A percentile compares a stretch with the other conserved stretches of the same genome.
phyloP scores from a whole-genome alignment of 1,139 yeast species.

The Taphrina pruni region DNA sequence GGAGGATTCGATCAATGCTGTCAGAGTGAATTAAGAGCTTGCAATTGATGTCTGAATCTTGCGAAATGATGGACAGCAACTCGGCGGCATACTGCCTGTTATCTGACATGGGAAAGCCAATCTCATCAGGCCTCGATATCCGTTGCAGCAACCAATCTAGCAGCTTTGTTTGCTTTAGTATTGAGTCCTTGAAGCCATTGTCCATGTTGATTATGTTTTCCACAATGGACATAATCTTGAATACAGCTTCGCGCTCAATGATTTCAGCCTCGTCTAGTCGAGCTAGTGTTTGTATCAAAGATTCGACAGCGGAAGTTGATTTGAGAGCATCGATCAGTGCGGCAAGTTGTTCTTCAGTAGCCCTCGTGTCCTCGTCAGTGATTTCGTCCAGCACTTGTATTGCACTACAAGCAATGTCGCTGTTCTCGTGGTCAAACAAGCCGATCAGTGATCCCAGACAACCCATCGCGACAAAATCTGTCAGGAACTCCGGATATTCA shows the following conservation, averaged over 20 bases:
- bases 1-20: constrained; percentile 47
- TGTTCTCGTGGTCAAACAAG: constrained; percentile 52
- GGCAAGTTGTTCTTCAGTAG: constrained; percentile 40
- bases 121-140: constrained; percentile 42
- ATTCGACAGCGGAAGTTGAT: constrained; percentile 37
- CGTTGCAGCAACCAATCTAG: constrained; percentile 46
- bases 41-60: constrained; percentile 35
- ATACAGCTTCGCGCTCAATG: constrained; percentile 43
- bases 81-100: constrained; percentile 49
- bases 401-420: constrained; percentile 50
- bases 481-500: constrained; percentile 48
- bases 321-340: constrained; percentile 43
- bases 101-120: constrained; percentile 44
- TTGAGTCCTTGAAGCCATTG: constrained; percentile 41
- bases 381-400: constrained; percentile 49
- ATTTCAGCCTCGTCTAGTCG: constrained; percentile 44
- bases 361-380: constrained; percentile 45
- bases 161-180: constrained; percentile 42
- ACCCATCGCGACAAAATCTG: constrained; percentile 48
- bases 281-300: constrained; percentile 43
- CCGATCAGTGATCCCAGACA: constrained; percentile 47
- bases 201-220: constrained; percentile 45
- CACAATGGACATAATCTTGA: constrained; percentile 33
- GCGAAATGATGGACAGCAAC: constrained; percentile 47
- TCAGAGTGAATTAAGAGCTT: constrained; percentile 39